Evolutionary conservation across 352 stramenopile species (phyloP), one percentile per base, ranked within the genome.

Genomic region (Phytophthora idaei): DNA sequence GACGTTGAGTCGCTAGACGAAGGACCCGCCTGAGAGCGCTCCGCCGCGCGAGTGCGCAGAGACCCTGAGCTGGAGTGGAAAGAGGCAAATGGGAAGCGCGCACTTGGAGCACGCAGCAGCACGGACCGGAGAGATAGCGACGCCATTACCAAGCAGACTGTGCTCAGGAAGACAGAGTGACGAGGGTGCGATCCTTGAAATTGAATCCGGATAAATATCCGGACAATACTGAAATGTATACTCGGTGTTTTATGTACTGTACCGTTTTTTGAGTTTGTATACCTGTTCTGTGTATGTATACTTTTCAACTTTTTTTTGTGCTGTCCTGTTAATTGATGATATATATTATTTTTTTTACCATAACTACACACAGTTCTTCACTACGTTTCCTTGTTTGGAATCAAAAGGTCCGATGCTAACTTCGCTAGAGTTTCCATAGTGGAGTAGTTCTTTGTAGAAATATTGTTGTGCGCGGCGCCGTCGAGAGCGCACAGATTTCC

Each of bases 401-500:
- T 45, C 39, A 45, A 45, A n/a, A 21, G 39, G 14, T 45, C 39
- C 15, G 39, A 45, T 9, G 39, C 12, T 45, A 45, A 21, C 14
- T 21, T 45, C 39, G 39, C 39, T 4, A 45, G 10, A 7, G 12
- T 25, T 45, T 45, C 39, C 39, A 45, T 25, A 9, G 39, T 45
- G 11, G 39, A 3, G 39, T 25, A 45, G n/a, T 45, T 6, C 5
- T 45, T 45, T 10, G 39, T 25, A 5, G 39, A 45, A 5, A 45
- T 45, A n/a, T 45, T 45, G 39, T 25, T 25, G 14, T 45, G 39
- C 12, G 39, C 6, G 12, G 15, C 12, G 39, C 15, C 39, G 39
- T 21, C 15, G 14, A 45, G 39, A 5, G 39, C 39, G 39, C 39
- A 85, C 21, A 90, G 53, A n/a, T 73, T 80, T 1, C 77, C 79